A percentile compares a stretch with the other conserved stretches of the same genome.
These are phyloP conservation scores for Silene conica DNA, from an alignment of 148 eudicot species.

Conservation along the genomic window DNA sequence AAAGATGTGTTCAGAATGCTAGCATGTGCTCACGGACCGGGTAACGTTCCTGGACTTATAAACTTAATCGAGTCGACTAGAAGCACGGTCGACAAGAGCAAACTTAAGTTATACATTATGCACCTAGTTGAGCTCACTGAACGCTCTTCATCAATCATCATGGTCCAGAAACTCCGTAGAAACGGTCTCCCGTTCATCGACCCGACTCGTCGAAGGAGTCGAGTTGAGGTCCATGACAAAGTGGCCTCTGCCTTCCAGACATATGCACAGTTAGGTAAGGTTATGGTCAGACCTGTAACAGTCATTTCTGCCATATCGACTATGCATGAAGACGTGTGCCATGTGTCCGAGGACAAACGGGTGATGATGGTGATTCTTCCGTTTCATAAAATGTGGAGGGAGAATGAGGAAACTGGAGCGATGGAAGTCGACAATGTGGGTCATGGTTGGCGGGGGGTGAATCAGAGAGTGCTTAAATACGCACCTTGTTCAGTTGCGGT, in stretches of 20 bases:
- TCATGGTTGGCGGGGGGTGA: conserved; percentile 44
- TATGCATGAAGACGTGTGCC: conserved; percentile 67
- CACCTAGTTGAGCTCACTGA: conserved; percentile 68
- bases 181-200: conserved; percentile 48
- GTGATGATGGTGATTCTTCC: conserved; percentile 57
- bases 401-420: conserved; percentile 20
- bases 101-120: conserved; percentile 47
- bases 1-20: conserved; percentile 34
- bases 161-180: conserved; percentile 52
- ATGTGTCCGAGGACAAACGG: conserved; percentile 44
- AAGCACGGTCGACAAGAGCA: conserved; percentile 24
- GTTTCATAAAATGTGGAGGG: conserved; percentile 59
- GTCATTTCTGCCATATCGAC: conserved; percentile 46
- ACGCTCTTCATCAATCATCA: conserved; percentile 47
- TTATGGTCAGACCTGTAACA: conserved; percentile 49
- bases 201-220: conserved; percentile 16
- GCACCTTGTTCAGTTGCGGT: conserved; percentile 67
- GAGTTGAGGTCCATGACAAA: conserved; percentile 29
- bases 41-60: conserved; percentile 45
- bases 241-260: conserved; percentile 56
- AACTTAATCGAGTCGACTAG: conserved; percentile 50
- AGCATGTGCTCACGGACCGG: conserved; percentile 43
- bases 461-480: conserved; percentile 45
- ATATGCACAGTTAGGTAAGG: conserved; percentile 51
- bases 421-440: conserved; percentile 49